Conservation (phyloP, 441 rosid species). For the Isatis lusitanica region DNA sequence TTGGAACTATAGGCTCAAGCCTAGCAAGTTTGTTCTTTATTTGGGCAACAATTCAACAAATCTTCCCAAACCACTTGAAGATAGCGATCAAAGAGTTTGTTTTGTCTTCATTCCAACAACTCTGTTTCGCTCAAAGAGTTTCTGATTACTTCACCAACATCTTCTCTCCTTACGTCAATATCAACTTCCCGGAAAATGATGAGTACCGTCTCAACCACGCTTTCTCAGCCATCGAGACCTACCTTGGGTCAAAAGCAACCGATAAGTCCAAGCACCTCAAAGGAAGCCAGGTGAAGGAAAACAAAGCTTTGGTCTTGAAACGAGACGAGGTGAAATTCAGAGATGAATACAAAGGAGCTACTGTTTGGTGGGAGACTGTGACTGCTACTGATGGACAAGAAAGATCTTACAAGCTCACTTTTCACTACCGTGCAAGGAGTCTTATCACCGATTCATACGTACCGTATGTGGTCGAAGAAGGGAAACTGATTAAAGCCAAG, state of each 20-base stretch:
- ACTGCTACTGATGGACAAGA: background rate
- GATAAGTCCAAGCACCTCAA: conserved; percentile 32
- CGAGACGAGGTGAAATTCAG: conserved; percentile 36
- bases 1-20: background rate
- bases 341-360: conserved; percentile 28
- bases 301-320: conserved; percentile 35
- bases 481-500: conserved; percentile 30
- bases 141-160: conserved; percentile 1
- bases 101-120: conserved; percentile 1
- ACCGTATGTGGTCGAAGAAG: conserved; percentile 39
- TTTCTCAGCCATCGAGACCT: conserved; percentile 39
- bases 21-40: background rate
- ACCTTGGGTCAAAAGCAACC: conserved; percentile 36
- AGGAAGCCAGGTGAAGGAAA: conserved; percentile 34
- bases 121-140: background rate
- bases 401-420: conserved; percentile 39
- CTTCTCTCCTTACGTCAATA: conserved; percentile 41
- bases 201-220: conserved; percentile 38
- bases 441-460: conserved; percentile 28
- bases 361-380: conserved; percentile 42
- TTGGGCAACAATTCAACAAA: background rate
- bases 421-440: conserved; percentile 36
- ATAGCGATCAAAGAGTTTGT: background rate
- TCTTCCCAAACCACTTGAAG: background rate
- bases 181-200: conserved; percentile 37